These are phyloP conservation scores for Penicillium sp. DNA, from an alignment of 2,329 filamentous ascomycete genomes.

Conservation along the genomic window DNA sequence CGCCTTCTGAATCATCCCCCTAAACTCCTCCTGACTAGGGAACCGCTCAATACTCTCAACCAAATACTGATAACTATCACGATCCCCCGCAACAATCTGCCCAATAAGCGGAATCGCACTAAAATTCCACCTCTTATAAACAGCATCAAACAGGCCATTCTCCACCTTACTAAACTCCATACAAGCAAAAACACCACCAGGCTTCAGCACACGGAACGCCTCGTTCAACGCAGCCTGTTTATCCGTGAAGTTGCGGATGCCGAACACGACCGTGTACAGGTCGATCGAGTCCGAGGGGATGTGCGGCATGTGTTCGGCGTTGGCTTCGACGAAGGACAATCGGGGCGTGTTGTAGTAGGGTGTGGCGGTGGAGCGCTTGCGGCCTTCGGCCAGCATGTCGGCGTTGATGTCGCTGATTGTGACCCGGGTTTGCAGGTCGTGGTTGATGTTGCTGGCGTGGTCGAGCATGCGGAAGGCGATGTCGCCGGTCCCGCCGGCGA, in stretches of 20 bases:
- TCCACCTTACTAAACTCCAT: conserved; percentile 92
- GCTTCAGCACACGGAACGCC: conserved; percentile 86
- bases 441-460: conserved; percentile 80
- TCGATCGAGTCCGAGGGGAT: conserved; percentile 78
- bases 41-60: conserved; percentile 98
- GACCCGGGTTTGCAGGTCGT: conserved; percentile 79
- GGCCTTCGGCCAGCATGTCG: conserved; percentile 88
- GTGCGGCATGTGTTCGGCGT: conserved; percentile 75
- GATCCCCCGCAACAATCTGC: conserved; percentile 89
- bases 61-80: conserved; percentile 96
- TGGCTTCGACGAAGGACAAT: conserved; percentile 82
- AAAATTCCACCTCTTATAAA: conserved; percentile 97
- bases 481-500: conserved; percentile 95
- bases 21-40: conserved; percentile 83
- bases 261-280: conserved; percentile 96
- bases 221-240: conserved; percentile 82
- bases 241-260: conserved; percentile 95
- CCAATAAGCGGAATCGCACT: conserved; percentile 92
- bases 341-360: conserved; percentile 62
- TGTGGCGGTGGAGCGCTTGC: conserved; percentile 72
- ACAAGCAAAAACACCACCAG: conserved; percentile 94
- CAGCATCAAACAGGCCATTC: conserved; percentile 76
- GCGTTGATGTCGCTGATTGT: conserved; percentile 97
- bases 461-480: conserved; percentile 96
- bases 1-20: conserved; percentile 64